These are phyloP conservation scores for Letharia columbiana DNA, from an alignment of 495 filamentous ascomycete species.

Conservation along the genomic window DNA sequence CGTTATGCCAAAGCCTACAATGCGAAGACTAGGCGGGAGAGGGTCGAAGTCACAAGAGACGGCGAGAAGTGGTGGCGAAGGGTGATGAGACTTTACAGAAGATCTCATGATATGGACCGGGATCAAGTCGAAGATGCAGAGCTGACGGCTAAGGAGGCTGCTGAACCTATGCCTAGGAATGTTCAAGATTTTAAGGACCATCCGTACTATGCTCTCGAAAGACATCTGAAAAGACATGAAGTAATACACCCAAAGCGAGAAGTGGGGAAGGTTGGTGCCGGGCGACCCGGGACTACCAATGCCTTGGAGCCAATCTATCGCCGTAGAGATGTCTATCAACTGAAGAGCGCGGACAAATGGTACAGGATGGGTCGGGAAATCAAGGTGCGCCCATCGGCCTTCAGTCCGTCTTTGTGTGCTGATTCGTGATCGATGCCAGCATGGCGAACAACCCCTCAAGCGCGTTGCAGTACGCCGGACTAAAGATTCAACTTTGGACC, in stretches of 20 bases:
- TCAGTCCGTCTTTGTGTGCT: not conserved
- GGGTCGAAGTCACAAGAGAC: conserved; percentile 59
- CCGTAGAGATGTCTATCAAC: conserved; percentile 65
- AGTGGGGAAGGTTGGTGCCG: conserved; percentile 71
- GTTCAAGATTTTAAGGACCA: conserved; percentile 90
- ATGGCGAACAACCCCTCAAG: conserved; percentile 69
- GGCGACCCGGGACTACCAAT: conserved; percentile 41
- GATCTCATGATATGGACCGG: conserved; percentile 49
- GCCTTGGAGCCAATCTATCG: conserved; percentile 62
- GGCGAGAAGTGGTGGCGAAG: conserved; percentile 68
- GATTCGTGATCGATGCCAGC: conserved; percentile 4
- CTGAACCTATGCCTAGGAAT: conserved; percentile 83
- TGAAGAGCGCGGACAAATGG: conserved; percentile 75
- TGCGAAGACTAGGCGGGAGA: conserved; percentile 69
- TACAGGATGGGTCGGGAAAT: conserved; percentile 76
- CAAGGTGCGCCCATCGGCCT: conserved; percentile 28
- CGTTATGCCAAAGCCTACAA: conserved; percentile 76
- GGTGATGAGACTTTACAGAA: conserved; percentile 51
- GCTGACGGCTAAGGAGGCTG: conserved; percentile 55
- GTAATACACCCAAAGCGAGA: conserved; percentile 60
- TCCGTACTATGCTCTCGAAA: conserved; percentile 78
- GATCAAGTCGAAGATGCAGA: conserved; percentile 79
- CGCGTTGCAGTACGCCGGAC: conserved; percentile 44
- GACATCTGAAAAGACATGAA: conserved; percentile 80
- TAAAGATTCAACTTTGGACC: conserved; percentile 30